Conservation (phyloP, 2,329 filamentous ascomycete genomes). For the Xylariales sp. region DNA sequence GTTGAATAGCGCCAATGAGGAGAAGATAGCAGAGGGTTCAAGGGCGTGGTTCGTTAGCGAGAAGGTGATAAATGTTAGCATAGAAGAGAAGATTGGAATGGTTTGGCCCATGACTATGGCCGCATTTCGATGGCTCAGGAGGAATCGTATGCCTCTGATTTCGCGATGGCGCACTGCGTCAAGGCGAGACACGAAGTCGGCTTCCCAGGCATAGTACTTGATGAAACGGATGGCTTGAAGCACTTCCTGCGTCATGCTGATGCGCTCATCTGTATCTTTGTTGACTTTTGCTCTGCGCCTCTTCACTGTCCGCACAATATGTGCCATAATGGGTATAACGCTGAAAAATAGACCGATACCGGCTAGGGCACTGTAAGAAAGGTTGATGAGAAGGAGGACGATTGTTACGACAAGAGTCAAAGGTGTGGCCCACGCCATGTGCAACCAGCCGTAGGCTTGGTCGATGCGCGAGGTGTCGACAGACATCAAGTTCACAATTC, state of each 20-base stretch:
- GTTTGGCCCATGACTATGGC: conserved; percentile 82
- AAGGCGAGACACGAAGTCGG: conserved; percentile 74
- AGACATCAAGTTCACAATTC: conserved; percentile 90
- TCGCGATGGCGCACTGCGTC: conserved; percentile 70
- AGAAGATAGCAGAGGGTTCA: conserved; percentile 77
- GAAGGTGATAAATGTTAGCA: conserved; percentile 88
- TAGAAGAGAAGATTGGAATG: conserved; percentile 88
- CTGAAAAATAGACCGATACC: conserved; percentile 81
- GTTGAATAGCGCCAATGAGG: conserved; percentile 91
- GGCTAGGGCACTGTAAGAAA: conserved; percentile 87
- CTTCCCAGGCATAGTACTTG: conserved; percentile 96
- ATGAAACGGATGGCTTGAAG: conserved; percentile 87
- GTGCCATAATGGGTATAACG: conserved; percentile 71
- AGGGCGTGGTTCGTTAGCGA: conserved; percentile 63
- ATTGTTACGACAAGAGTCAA: conserved; percentile 75
- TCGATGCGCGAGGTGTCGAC: conserved; percentile 93
- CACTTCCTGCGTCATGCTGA: conserved; percentile 89
- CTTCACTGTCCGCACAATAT: conserved; percentile 73
- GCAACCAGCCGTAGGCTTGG: conserved; percentile 82
- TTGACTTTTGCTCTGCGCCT: conserved; percentile 75
- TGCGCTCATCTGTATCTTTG: conserved; percentile 88
- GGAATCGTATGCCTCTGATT: conserved; percentile 76
- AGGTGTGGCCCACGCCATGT: conserved; percentile 86
- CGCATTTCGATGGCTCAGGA: conserved; percentile 78
- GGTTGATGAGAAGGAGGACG: conserved; percentile 75